These are phyloP conservation scores for Pseudogymnoascus sp. DNA, from an alignment of 2,329 filamentous ascomycete species.

Conservation along the genomic window DNA sequence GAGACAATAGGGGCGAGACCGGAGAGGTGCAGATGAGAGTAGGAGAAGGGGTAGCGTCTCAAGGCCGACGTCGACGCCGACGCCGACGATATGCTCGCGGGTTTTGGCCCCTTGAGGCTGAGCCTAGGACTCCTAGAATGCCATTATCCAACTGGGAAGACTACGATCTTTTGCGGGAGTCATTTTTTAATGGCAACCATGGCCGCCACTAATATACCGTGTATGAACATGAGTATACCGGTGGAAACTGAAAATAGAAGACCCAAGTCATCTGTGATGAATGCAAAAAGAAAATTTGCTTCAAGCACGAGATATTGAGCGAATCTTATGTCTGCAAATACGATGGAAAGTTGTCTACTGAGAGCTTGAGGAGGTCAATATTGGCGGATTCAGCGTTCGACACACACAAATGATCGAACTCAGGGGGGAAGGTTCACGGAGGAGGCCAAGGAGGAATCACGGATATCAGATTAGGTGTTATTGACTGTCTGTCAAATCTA, in stretches of 20 bases:
- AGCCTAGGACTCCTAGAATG: background rate
- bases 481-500: background rate
- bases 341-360: background rate
- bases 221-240: no score
- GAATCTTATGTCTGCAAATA: background rate
- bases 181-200: no score
- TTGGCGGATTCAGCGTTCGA: background rate
- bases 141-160: no score
- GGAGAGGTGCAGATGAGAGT: no score
- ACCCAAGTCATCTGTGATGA: background rate
- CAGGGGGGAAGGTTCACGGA: background rate
- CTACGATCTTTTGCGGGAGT: no score
- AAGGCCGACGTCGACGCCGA: no score
- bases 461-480: background rate
- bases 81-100: background rate
- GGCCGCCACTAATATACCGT: no score
- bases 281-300: no score
- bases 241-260: background rate
- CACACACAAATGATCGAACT: background rate
- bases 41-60: no score
- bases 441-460: background rate
- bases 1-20: no score
- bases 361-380: background rate
- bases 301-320: background rate
- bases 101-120: background rate